Percentiles rank a stretch among this genome's conserved stretches.
These are phyloP conservation scores for Chondrostereum purpureum DNA, from an alignment of 1,284 basidiomycete genomes.

Conservation along the genomic window DNA sequence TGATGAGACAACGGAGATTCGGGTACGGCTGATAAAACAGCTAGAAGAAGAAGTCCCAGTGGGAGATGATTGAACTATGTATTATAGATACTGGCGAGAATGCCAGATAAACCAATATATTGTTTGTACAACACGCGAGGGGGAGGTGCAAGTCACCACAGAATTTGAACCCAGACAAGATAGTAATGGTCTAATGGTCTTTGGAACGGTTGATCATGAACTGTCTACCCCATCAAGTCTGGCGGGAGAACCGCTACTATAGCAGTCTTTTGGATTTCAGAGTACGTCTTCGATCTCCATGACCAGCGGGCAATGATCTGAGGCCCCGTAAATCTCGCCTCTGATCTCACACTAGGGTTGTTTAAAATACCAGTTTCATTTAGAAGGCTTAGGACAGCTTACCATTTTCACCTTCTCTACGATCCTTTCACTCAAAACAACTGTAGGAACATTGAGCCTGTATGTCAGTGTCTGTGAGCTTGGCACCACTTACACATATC, in stretches of 20 bases:
- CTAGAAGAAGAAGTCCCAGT: constrained; percentile 90
- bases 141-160: too few relatives aligned
- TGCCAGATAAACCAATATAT: too few relatives aligned
- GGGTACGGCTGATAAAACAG: constrained; percentile 85
- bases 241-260: too few relatives aligned
- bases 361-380: constrained; percentile 5
- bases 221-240: too few relatives aligned
- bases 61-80: constrained; percentile 58
- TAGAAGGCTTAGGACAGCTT: constrained; percentile 10
- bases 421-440: constrained; percentile 67
- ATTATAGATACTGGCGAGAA: background rate
- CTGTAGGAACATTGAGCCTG: constrained; percentile 27
- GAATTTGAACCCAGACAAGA: too few relatives aligned
- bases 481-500: constrained; percentile 65
- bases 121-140: background rate
- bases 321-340: constrained; percentile 79
- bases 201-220: too few relatives aligned
- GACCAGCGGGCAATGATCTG: constrained; percentile 78
- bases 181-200: too few relatives aligned
- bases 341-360: constrained; percentile 78
- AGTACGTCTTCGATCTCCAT: constrained; percentile 60
- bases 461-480: background rate
- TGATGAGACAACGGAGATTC: constrained; percentile 91
- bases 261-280: too few relatives aligned
- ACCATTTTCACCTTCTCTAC: constrained; percentile 55